These are phyloP conservation scores for Schizonepeta tenuifolia DNA, from an alignment of 257 asterid species.

Conservation along the genomic window DNA sequence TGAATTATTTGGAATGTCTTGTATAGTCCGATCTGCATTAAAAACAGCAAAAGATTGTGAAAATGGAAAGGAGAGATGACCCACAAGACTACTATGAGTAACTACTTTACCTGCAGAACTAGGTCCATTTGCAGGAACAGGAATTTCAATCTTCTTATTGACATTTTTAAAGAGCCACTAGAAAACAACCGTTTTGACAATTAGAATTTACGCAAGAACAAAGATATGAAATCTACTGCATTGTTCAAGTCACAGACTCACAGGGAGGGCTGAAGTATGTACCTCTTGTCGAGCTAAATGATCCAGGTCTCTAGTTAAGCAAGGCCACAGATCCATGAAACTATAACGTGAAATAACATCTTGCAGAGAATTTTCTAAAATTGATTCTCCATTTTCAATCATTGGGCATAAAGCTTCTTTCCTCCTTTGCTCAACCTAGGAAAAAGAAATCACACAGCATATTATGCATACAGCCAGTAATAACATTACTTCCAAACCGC, in stretches of 20 bases:
- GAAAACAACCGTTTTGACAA: constrained; percentile 17
- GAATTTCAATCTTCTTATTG: constrained; percentile 67
- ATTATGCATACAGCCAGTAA: neutral
- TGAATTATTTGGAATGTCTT: constrained; percentile 50
- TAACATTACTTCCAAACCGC: neutral
- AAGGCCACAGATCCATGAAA: constrained; percentile 96
- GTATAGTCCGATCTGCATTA: constrained; percentile 57
- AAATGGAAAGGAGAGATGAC: constrained; percentile 10
- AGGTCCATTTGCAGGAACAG: constrained; percentile 59
- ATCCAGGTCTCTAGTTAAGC: constrained; percentile 93
- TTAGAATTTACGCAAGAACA: constrained; percentile 7
- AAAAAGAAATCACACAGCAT: constrained; percentile 22
- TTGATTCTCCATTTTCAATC: constrained; percentile 72
- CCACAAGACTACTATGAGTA: constrained; percentile 6
- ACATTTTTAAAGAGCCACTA: constrained; percentile 82
- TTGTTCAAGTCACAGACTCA: constrained; percentile 11
- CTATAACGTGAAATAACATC: constrained; percentile 90
- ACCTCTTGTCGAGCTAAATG: constrained; percentile 93
- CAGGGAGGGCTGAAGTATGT: constrained; percentile 29
- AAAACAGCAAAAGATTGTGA: constrained; percentile 22
- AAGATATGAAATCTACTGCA: constrained; percentile 14
- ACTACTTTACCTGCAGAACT: constrained; percentile 52
- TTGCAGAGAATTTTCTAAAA: constrained; percentile 72
- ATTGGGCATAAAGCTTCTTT: constrained; percentile 83
- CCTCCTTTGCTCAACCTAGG: constrained; percentile 94